Evolutionary conservation across 805 yeast species (phyloP), one percentile per base, ranked within the genome.

Genomic region (Starmerella roubikii): DNA sequence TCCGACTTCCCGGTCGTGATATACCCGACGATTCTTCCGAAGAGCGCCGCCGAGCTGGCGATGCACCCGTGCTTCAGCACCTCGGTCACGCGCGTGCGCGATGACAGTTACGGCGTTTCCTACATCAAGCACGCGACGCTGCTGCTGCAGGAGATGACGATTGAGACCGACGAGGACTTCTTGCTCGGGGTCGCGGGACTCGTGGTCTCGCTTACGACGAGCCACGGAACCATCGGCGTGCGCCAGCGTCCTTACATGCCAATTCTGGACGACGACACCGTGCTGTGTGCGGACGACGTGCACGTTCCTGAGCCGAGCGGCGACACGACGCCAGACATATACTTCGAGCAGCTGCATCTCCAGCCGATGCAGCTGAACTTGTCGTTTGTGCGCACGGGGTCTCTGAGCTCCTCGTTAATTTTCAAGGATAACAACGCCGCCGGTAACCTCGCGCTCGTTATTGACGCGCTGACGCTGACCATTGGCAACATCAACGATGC

Each of bases 401-500:
- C 65, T 0, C 56, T 70, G 2, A 63, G 80, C 2, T 76, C 74
- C 33, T 78, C 76, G 47, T 66, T 91, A 0, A 55, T 86, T 35
- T 71, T 78, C 70, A 49, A 51, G 30, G 46, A 49, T 21, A 42
- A 38, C 25, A 21, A 35, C n/a, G 40, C 38, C 7, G 50, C 45
- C 10, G 45, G 46, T 6, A 35, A 32, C 18, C 30, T 49, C 19
- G 38, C 49, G 17, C 79, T 81, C 56, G 74, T 84, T 46, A 66
- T 83, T 48, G 84, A 91, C 56, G 76, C 88, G 28, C 64, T 91
- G 43, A 85, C 96, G 0, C 86, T 88, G 96, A 94, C 98, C 0
- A 73, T 91, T 46, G 98, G 97, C 20, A 91, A 88, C 56, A 82
- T 93, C 44, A 88, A 88, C 55, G 96, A 91, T 58, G 98, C 99